A percentile compares a stretch with the other conserved stretches of the same genome.
Evolutionary conservation across 2,329 filamentous ascomycete genomes (phyloP).

Genomic region (Stemphylium vesicarium): DNA sequence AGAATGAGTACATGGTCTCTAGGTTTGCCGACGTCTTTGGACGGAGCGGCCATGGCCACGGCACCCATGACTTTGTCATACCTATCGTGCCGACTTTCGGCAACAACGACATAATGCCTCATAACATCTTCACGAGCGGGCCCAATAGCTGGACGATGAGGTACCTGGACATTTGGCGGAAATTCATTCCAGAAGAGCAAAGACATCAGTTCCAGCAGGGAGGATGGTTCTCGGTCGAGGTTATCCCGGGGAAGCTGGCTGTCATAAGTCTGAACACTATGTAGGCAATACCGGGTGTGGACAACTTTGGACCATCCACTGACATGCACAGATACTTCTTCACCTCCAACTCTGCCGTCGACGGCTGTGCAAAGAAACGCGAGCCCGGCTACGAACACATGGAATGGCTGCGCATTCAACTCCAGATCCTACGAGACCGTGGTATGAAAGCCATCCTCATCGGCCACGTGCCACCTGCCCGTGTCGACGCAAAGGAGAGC

Average conservation of each 20-base stretch:
- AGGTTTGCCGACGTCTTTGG: slow-evolving; percentile 80
- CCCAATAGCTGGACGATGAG: slow-evolving; percentile 85
- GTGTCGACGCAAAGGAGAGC: slow-evolving; percentile 80
- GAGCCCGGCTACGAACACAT: slow-evolving; percentile 94
- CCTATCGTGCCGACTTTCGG: slow-evolving; percentile 90
- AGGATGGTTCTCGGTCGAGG: slow-evolving; percentile 94
- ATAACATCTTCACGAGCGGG: slow-evolving; percentile 87
- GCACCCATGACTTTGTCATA: slow-evolving; percentile 65
- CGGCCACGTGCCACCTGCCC: slow-evolving; percentile 90
- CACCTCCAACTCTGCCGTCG: slow-evolving; percentile 88
- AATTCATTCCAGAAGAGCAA: slow-evolving; percentile 91
- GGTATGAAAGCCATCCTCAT: slow-evolving; percentile 94
- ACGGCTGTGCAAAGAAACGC: slow-evolving; percentile 78
- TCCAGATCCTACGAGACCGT: slow-evolving; percentile 79
- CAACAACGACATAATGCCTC: slow-evolving; percentile 96
- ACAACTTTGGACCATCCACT: neutral
- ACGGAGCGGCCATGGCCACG: slow-evolving; percentile 51
- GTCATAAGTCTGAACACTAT: slow-evolving; percentile 96
- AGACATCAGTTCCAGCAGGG: slow-evolving; percentile 89
- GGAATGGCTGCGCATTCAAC: slow-evolving; percentile 91
- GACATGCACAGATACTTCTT: slow-evolving; percentile 74
- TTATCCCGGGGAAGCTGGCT: slow-evolving; percentile 82
- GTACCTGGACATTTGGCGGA: slow-evolving; percentile 79
- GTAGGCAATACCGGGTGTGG: slow-evolving; percentile 34
- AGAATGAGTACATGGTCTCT: slow-evolving; percentile 76